These are phyloP conservation scores for Hyaloperonospora brassicae DNA, from an alignment of 352 stramenopile species.

Conservation along the genomic window DNA sequence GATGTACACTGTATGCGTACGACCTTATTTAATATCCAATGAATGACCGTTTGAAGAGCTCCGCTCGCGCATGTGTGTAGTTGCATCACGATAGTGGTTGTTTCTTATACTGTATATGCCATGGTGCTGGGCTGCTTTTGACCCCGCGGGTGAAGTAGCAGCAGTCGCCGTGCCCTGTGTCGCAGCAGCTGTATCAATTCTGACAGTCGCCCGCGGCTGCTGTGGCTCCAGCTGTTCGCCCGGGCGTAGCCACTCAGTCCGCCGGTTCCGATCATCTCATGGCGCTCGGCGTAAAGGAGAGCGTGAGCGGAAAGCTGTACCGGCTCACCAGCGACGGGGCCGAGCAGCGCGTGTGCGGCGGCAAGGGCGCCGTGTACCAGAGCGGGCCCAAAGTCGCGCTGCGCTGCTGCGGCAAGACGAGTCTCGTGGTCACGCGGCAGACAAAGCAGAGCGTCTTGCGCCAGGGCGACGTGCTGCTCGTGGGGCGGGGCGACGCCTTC, in stretches of 20 bases:
- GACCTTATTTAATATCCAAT: conserved; percentile 22
- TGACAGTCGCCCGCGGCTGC: too few relatives aligned
- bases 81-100: neutral
- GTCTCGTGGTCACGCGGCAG: conserved; percentile 62
- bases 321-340: conserved; percentile 34
- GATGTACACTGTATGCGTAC: conserved; percentile 4
- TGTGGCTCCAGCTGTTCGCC: too few relatives aligned
- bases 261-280: conserved; percentile 14
- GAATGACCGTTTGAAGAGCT: too few relatives aligned
- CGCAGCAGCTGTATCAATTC: too few relatives aligned
- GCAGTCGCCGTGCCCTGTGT: too few relatives aligned
- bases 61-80: too few relatives aligned
- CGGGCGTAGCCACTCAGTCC: neutral
- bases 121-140: too few relatives aligned
- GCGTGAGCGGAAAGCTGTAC: conserved; percentile 56
- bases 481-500: conserved; percentile 59
- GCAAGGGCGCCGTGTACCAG: conserved; percentile 60
- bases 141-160: too few relatives aligned
- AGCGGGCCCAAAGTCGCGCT: conserved; percentile 60
- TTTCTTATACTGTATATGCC: neutral
- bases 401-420: conserved; percentile 69
- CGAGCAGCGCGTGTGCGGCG: conserved; percentile 55
- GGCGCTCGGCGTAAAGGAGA: conserved; percentile 60
- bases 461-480: conserved; percentile 60
- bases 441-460: conserved; percentile 70